Conservation (phyloP, 805 yeast genomes). For the Lachancea sp. region DNA sequence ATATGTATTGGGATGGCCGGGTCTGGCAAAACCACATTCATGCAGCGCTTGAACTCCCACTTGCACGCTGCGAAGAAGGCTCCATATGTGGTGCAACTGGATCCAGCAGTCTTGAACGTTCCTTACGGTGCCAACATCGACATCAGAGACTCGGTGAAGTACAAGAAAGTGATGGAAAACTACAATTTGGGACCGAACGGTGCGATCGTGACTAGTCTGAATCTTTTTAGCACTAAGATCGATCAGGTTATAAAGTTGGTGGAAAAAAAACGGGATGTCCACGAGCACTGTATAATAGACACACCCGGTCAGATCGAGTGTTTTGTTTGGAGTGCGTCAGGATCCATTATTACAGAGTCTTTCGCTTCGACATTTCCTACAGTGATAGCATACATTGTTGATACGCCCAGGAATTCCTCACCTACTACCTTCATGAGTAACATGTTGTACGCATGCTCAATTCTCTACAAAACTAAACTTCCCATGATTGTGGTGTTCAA, state of each 20-base stretch:
- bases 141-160: conserved; percentile 91
- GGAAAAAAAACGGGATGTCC: conserved; percentile 58
- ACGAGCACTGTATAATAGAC: conserved; percentile 75
- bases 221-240: conserved; percentile 87
- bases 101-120: conserved; percentile 92
- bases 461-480: conserved; percentile 86
- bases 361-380: conserved; percentile 96
- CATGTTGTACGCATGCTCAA: conserved; percentile 97
- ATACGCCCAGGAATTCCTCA: conserved; percentile 88
- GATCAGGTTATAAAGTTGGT: conserved; percentile 88
- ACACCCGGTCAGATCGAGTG: conserved; percentile 99
- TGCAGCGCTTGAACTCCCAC: conserved; percentile 91
- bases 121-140: conserved; percentile 94
- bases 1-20: conserved; percentile 64
- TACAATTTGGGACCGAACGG: conserved; percentile 96
- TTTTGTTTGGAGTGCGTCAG: conserved; percentile 97
- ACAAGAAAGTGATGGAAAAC: conserved; percentile 93
- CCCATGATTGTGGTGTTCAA: conserved; percentile 97
- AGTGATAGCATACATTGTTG: conserved; percentile 90
- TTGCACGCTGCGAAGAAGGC: conserved; percentile 63
- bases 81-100: conserved; percentile 90
- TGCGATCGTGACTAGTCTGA: conserved; percentile 92
- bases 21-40: conserved; percentile 94
- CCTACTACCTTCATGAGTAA: conserved; percentile 98
- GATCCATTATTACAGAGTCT: conserved; percentile 92